Base-by-base conservation (phyloP, 2,329 filamentous ascomycete species). In the Phoma sp. region DNA sequence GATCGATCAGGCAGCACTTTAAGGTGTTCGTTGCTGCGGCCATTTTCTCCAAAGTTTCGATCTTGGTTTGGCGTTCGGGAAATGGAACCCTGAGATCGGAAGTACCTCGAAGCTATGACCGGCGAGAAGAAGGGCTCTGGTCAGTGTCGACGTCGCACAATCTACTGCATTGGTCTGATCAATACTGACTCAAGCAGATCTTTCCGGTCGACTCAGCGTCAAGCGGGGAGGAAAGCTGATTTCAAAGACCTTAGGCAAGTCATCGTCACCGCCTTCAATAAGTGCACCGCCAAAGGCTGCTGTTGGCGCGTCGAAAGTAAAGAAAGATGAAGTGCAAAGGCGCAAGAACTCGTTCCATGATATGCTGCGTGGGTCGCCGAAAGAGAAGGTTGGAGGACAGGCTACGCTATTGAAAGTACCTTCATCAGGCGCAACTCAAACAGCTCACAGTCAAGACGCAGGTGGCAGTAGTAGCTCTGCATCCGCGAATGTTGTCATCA, bases 271-370 rank as follows among this genome's bases (percentile, higher is more conserved):
- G 36, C 47, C 53, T 30, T 50, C 62, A 6, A 69, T 69, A 38
- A 65, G 54, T 23, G 61, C 69, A 4, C 69, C 71, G 9, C 69
- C 72, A 12, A 74, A 68, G 57, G 69, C 68, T 20, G 66, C 69
- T 7, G 53, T 68, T 38, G 57, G 63, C 18, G 52, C 67, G 26
- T 45, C 57, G 14, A 72, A 69, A 34, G 58, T 56, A 5, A 71
- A 64, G 42, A 73, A 72, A 42, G 69, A 73, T 30, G 67, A 73
- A 34, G 42, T 65, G 11, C 67, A 67, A 20, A 66, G 70, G 10
- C 65, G 62, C 26, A 69, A 64, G 34, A 67, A 67, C 38, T 61
- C 65, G 7, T 65, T 73, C 39, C 68, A 71, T 63, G 68, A 73
- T 33, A 72, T 73, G 63, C 57, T 73, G 6, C 38, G 37, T 30